A percentile compares a stretch with the other conserved stretches of the same genome.
Conservation (phyloP, 345 rosid genomes). For the Nasturtium officinale region DNA sequence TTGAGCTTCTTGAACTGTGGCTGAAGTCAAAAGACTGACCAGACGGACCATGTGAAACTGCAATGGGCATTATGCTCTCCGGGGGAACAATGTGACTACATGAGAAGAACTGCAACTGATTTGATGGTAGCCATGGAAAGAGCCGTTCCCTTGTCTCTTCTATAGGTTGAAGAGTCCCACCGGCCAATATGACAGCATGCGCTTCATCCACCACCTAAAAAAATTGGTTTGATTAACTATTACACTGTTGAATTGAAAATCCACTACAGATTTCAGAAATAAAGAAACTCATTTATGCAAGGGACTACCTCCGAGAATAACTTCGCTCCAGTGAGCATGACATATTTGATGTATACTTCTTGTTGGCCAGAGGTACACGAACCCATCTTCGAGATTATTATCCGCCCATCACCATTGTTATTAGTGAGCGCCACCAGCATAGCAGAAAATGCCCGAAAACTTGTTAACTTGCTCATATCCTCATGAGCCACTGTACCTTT, state of each 20-base stretch:
- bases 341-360: slow-evolving; percentile 75
- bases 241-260: slow-evolving; percentile 18
- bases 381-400: slow-evolving; percentile 71
- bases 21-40: slow-evolving; percentile 83
- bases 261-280: not conserved
- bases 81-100: slow-evolving; percentile 88
- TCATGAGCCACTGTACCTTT: slow-evolving; percentile 49
- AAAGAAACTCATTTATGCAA: slow-evolving; percentile 13
- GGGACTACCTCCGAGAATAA: slow-evolving; percentile 80
- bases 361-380: slow-evolving; percentile 49
- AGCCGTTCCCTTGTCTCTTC: slow-evolving; percentile 94
- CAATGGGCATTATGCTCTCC: slow-evolving; percentile 79
- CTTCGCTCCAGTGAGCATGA: slow-evolving; percentile 89
- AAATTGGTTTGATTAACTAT: slow-evolving; percentile 23
- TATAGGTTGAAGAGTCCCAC: slow-evolving; percentile 95
- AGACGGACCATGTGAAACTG: slow-evolving; percentile 83
- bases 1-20: slow-evolving; percentile 75
- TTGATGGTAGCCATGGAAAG: slow-evolving; percentile 75
- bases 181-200: slow-evolving; percentile 82
- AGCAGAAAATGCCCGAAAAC: slow-evolving; percentile 72
- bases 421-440: slow-evolving; percentile 74
- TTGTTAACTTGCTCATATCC: slow-evolving; percentile 61
- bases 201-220: slow-evolving; percentile 79
- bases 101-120: slow-evolving; percentile 76
- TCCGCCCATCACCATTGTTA: slow-evolving; percentile 81